phyloP scores from a whole-genome alignment of 2,329 filamentous ascomycete species.

The Curvularia verruculosa region DNA sequence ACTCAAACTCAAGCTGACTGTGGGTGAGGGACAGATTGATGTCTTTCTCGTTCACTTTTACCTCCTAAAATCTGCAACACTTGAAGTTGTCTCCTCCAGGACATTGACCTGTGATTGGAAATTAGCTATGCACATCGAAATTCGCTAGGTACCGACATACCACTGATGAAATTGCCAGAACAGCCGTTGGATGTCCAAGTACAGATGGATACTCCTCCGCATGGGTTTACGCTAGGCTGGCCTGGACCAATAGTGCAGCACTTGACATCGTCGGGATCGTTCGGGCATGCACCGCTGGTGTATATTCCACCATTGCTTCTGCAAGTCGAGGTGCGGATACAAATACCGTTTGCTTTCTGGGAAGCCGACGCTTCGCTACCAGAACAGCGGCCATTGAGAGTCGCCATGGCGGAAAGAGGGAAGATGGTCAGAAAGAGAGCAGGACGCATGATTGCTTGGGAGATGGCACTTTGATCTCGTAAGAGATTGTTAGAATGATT shows the following conservation, averaged over 20 bases:
- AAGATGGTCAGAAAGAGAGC: not conserved
- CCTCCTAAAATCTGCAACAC: not conserved
- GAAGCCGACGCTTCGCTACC: not conserved
- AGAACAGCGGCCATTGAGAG: not conserved
- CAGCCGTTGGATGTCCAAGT: not conserved
- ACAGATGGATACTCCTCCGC: not conserved
- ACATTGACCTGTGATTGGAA: not conserved
- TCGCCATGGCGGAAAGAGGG: not conserved
- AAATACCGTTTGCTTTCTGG: not conserved
- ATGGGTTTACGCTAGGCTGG: not conserved
- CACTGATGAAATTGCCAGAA: not conserved
- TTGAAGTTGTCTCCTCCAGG: not conserved
- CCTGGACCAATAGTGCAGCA: not conserved
- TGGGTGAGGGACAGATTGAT: not conserved
- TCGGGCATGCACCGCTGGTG: not conserved
- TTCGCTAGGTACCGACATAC: not conserved
- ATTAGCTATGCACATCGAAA: not conserved
- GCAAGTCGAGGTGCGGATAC: not conserved
- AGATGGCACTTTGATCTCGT: not conserved
- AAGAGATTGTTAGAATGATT: not conserved
- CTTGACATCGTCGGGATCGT: not conserved
- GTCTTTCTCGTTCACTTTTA: not conserved
- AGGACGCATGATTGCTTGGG: not conserved
- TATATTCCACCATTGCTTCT: not conserved
- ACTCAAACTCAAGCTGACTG: not conserved